These are phyloP conservation scores for Cladosporium velox DNA, from an alignment of 2,329 filamentous ascomycete species.

Conservation along the genomic window DNA sequence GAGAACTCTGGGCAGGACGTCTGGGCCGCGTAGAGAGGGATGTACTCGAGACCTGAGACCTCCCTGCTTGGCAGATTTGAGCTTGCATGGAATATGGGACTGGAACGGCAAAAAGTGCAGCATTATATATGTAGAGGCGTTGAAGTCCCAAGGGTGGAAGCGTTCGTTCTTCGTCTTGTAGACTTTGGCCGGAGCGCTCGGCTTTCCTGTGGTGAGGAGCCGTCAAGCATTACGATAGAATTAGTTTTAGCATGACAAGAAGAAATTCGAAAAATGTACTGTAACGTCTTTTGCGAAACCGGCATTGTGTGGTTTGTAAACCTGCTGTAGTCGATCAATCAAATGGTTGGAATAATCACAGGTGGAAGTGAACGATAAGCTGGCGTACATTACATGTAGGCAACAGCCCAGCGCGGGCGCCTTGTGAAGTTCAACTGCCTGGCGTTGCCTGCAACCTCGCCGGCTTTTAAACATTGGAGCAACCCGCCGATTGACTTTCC, in stretches of 20 bases:
- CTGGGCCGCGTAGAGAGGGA: conserved; percentile 70
- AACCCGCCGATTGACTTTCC: not conserved
- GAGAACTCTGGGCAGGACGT: conserved; percentile 92
- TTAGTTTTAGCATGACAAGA: conserved; percentile 17
- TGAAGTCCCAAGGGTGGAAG: not conserved
- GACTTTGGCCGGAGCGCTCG: not conserved
- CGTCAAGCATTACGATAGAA: conserved; percentile 16
- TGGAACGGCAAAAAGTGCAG: not conserved
- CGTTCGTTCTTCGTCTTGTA: not conserved
- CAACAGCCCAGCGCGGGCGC: not conserved
- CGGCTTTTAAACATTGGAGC: not conserved
- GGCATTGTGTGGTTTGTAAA: not conserved
- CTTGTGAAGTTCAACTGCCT: conserved; percentile 20
- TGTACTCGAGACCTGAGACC: not conserved
- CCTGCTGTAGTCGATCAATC: not conserved
- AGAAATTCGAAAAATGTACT: not conserved
- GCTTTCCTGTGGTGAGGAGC: not conserved
- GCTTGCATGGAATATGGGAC: not conserved
- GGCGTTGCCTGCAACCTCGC: conserved; percentile 23
- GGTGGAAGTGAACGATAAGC: not conserved
- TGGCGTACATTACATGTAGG: not conserved
- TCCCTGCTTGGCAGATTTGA: not conserved
- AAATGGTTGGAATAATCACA: not conserved
- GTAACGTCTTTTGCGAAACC: not conserved
- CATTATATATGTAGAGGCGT: not conserved